Percentiles rank a stretch among this genome's conserved stretches.
Conservation (phyloP, 176 grass and related monocot genomes). For the Triticum monococcum region DNA sequence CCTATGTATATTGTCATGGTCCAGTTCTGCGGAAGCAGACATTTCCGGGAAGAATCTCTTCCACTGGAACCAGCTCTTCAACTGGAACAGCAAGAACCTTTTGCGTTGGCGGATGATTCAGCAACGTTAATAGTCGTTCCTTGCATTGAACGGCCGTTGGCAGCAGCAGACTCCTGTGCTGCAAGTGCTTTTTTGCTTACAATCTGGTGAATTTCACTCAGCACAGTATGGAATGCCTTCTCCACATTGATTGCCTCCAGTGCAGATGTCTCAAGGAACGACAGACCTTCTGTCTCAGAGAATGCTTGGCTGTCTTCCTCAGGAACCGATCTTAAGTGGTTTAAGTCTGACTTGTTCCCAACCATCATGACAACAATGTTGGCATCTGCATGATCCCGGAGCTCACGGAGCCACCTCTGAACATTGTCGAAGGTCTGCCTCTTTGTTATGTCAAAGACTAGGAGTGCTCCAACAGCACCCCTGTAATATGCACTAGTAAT, state of each 20-base stretch:
- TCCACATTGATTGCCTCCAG: slow-evolving; percentile 58
- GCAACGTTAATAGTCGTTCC: slow-evolving; percentile 50
- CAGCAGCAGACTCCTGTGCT: slow-evolving; percentile 41
- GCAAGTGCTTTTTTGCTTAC: slow-evolving; percentile 68
- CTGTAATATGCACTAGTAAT: slow-evolving; percentile 77
- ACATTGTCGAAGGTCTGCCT: slow-evolving; percentile 59
- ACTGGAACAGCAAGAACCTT: slow-evolving; percentile 50
- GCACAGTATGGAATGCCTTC: slow-evolving; percentile 56
- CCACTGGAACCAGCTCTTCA: slow-evolving; percentile 18
- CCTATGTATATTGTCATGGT: slow-evolving; percentile 3
- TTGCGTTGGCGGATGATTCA: slow-evolving; percentile 35
- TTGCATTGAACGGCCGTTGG: slow-evolving; percentile 30
- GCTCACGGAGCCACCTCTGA: slow-evolving; percentile 65
- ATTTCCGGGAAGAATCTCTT: background rate
- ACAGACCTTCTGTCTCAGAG: slow-evolving; percentile 53
- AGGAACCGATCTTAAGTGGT: slow-evolving; percentile 49
- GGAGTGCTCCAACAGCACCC: slow-evolving; percentile 53
- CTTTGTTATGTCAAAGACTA: slow-evolving; percentile 69
- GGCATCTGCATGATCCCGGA: slow-evolving; percentile 59
- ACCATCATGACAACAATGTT: slow-evolving; percentile 67
- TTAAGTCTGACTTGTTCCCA: slow-evolving; percentile 60
- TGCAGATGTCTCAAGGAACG: slow-evolving; percentile 68
- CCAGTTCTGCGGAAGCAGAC: slow-evolving; percentile 5
- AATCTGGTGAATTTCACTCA: slow-evolving; percentile 64
- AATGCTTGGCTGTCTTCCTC: slow-evolving; percentile 51